phyloP scores from a whole-genome alignment of 140 eudicot species.

The Stevia rebaudiana region DNA sequence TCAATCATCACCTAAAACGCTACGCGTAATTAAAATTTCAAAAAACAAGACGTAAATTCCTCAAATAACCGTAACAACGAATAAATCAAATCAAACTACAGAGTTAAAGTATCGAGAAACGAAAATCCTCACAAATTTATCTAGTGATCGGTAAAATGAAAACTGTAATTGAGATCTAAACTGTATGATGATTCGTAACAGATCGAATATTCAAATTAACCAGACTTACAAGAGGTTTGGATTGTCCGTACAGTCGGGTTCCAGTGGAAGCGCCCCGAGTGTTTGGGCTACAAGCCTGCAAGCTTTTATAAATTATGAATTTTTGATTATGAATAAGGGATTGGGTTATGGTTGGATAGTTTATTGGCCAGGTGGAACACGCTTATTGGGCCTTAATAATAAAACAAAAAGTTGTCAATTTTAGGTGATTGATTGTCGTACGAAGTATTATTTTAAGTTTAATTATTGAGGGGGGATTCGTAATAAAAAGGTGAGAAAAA shows the following conservation, averaged over 20 bases:
- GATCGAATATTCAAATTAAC: background rate
- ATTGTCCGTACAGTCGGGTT: conserved; percentile 23
- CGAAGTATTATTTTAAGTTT: too few relatives aligned
- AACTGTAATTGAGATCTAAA: conserved; percentile 20
- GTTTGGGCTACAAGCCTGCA: conserved; percentile 7
- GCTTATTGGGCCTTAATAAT: too few relatives aligned
- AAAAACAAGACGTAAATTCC: background rate
- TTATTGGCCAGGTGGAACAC: conserved; percentile 5
- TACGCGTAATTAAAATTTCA: background rate
- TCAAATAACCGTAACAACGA: background rate
- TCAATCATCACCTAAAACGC: conserved; percentile 4
- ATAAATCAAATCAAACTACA: background rate
- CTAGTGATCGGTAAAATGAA: background rate
- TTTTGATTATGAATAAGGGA: background rate
- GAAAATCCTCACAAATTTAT: background rate
- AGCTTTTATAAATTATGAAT: background rate
- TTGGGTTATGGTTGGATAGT: conserved; percentile 11
- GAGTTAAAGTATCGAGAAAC: background rate
- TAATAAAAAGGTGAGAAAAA: too few relatives aligned
- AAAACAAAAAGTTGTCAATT: too few relatives aligned
- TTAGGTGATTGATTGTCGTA: too few relatives aligned
- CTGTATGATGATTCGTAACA: background rate
- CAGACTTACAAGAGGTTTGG: conserved; percentile 18
- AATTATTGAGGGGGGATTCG: too few relatives aligned
- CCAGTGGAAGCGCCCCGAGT: conserved; percentile 15